A percentile compares a stretch with the other conserved stretches of the same genome.
Conservation (phyloP, 2,329 filamentous ascomycete species). For the Verticillium albo-atrum region DNA sequence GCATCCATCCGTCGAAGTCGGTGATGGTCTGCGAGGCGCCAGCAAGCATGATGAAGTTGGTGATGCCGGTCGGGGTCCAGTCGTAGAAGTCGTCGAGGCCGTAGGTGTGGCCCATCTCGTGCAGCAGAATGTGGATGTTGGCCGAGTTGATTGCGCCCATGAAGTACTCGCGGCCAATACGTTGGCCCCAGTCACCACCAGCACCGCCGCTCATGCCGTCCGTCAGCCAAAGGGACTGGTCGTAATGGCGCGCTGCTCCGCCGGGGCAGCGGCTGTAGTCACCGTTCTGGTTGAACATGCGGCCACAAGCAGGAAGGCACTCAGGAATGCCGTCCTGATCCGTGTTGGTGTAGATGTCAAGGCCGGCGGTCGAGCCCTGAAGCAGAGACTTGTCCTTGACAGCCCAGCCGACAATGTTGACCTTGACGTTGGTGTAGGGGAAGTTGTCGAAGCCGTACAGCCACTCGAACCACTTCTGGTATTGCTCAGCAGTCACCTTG, state of each 20-base stretch:
- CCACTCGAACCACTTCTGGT: slow-evolving; percentile 36
- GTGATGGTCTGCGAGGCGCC: slow-evolving; percentile 36
- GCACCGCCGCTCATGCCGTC: slow-evolving; percentile 37
- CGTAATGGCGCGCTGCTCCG: slow-evolving; percentile 34
- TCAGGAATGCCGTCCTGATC: slow-evolving; percentile 35
- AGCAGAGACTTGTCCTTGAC: slow-evolving; percentile 31
- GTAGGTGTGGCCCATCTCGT: slow-evolving; percentile 41
- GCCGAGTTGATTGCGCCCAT: slow-evolving; percentile 27
- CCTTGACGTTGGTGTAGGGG: slow-evolving; percentile 32
- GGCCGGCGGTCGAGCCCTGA: slow-evolving; percentile 28
- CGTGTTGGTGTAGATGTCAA: slow-evolving; percentile 35
- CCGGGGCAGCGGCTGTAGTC: slow-evolving; percentile 34
- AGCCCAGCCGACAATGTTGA: slow-evolving; percentile 38
- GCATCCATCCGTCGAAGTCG: slow-evolving; percentile 46
- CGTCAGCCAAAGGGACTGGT: slow-evolving; percentile 43
- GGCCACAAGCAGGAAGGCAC: slow-evolving; percentile 34
- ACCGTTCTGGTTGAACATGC: slow-evolving; percentile 39
- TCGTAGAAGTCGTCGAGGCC: slow-evolving; percentile 34
- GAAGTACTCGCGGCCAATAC: slow-evolving; percentile 38
- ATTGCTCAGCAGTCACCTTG: slow-evolving; percentile 25
- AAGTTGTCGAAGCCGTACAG: slow-evolving; percentile 39
- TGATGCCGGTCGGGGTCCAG: slow-evolving; percentile 36
- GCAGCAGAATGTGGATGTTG: slow-evolving; percentile 39
- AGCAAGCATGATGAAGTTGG: slow-evolving; percentile 40
- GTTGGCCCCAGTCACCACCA: slow-evolving; percentile 43